Percentiles rank a stretch among this genome's conserved stretches.
Evolutionary conservation across 139 green algal species (phyloP).

Genomic region (Picochlorum sp.): DNA sequence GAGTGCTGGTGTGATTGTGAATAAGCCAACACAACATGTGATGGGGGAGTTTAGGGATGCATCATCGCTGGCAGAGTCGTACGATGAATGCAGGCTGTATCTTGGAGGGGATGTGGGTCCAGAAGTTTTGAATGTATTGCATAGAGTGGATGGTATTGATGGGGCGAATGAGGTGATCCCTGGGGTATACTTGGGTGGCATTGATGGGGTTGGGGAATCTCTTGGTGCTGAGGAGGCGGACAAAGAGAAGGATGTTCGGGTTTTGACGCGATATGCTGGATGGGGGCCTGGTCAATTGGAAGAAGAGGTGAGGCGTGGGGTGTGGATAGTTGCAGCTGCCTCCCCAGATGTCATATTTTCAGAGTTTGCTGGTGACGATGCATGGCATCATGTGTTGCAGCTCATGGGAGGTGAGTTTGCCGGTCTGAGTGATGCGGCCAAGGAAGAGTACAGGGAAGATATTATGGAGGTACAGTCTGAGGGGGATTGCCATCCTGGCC

Average conservation of each 20-base stretch:
- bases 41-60: constrained; percentile 34
- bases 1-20: constrained; percentile 73
- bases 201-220: constrained; percentile 10
- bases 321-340: constrained; percentile 66
- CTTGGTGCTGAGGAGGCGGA: constrained; percentile 16
- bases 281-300: constrained; percentile 74
- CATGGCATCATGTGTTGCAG: constrained; percentile 17
- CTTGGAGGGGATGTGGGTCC: constrained; percentile 71
- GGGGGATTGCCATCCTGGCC: neutral
- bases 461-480: constrained; percentile 8
- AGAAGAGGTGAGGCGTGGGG: constrained; percentile 52
- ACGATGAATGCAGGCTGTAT: constrained; percentile 49
- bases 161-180: constrained; percentile 26
- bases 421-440: constrained; percentile 15
- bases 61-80: constrained; percentile 37
- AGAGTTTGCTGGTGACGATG: neutral
- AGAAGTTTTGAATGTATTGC: constrained; percentile 53
- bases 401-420: constrained; percentile 28
- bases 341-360: constrained; percentile 36
- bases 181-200: constrained; percentile 21
- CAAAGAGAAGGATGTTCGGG: constrained; percentile 39
- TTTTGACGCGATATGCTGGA: constrained; percentile 51
- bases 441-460: constrained; percentile 12
- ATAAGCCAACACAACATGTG: constrained; percentile 53
- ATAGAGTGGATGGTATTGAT: constrained; percentile 41